These are phyloP conservation scores for Venturiaceae sp. DNA, from an alignment of 2,329 filamentous ascomycete species.

Conservation along the genomic window DNA sequence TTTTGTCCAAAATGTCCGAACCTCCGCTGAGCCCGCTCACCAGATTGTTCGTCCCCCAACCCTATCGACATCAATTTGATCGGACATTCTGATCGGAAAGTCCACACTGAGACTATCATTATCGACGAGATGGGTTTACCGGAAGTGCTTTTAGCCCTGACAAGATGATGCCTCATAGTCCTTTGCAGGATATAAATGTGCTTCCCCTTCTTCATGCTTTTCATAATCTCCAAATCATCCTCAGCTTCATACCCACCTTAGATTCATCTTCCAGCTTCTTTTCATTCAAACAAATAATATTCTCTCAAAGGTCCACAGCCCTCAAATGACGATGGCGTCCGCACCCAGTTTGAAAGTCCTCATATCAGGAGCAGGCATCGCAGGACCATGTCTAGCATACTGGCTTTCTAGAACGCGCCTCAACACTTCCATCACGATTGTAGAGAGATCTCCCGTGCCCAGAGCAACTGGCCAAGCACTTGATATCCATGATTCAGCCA, in stretches of 20 bases:
- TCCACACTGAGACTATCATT: no score
- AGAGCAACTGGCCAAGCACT: constrained; percentile 42
- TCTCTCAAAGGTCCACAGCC: no score
- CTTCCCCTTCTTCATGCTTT: no score
- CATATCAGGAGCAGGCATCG: constrained; percentile 6
- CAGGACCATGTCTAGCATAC: constrained; percentile 5
- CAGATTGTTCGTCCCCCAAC: neutral
- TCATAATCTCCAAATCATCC: no score
- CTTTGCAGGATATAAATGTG: no score
- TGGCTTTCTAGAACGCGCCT: constrained; percentile 1
- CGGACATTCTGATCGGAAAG: neutral
- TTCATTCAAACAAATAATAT: neutral
- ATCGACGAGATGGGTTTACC: no score
- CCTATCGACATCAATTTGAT: neutral
- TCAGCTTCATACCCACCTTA: no score
- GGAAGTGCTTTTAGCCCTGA: no score
- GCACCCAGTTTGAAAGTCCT: neutral
- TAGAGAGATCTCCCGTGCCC: constrained; percentile 32
- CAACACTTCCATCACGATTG: constrained; percentile 23
- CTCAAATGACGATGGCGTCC: neutral
- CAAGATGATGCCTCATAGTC: no score
- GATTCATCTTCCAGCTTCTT: neutral
- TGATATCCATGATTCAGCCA: constrained; percentile 42
- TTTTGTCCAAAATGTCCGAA: neutral
- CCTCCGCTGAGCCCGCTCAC: neutral